A percentile compares a stretch with the other conserved stretches of the same genome.
Evolutionary conservation across 2,329 filamentous ascomycete genomes (phyloP).

Genomic region (Laburnicola sp.): DNA sequence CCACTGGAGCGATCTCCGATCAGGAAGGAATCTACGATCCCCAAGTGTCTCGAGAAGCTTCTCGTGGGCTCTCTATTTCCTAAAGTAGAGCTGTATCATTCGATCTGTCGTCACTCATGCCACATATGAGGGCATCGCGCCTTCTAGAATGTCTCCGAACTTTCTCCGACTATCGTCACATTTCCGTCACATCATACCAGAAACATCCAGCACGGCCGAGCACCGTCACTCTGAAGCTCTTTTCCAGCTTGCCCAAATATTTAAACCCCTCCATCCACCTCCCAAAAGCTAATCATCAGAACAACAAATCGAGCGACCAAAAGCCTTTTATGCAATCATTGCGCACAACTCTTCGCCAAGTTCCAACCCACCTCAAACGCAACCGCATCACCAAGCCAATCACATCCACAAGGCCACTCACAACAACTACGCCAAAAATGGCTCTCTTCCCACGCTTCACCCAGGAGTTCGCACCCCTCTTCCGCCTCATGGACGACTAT

Average conservation of each 20-base stretch:
- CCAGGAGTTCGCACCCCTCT: conserved; percentile 49
- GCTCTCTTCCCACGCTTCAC: conserved; percentile 49
- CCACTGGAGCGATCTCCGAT: background rate
- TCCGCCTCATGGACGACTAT: conserved; percentile 54
- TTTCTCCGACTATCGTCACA: conserved; percentile 11
- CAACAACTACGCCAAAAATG: conserved; percentile 38
- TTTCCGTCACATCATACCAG: conserved; percentile 8
- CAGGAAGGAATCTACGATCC: background rate
- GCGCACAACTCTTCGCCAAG: conserved; percentile 35
- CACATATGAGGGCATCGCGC: background rate
- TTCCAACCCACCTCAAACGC: conserved; percentile 33
- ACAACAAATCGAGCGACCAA: conserved; percentile 20
- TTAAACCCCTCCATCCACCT: conserved; percentile 9
- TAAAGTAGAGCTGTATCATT: background rate
- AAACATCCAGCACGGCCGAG: background rate
- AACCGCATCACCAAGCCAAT: conserved; percentile 34
- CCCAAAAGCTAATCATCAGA: conserved; percentile 26
- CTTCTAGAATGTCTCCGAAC: conserved; percentile 12
- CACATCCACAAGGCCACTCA: conserved; percentile 19
- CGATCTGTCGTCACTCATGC: background rate
- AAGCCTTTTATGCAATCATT: conserved; percentile 43
- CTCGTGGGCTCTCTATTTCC: too few species aligned
- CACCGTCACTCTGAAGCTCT: conserved; percentile 2
- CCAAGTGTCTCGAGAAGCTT: background rate
- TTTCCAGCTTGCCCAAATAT: background rate